Evolutionary conservation across 2,329 filamentous ascomycete genomes (phyloP), one percentile per base, ranked within the genome.

Genomic region (Cadophora luteo-olivacea): DNA sequence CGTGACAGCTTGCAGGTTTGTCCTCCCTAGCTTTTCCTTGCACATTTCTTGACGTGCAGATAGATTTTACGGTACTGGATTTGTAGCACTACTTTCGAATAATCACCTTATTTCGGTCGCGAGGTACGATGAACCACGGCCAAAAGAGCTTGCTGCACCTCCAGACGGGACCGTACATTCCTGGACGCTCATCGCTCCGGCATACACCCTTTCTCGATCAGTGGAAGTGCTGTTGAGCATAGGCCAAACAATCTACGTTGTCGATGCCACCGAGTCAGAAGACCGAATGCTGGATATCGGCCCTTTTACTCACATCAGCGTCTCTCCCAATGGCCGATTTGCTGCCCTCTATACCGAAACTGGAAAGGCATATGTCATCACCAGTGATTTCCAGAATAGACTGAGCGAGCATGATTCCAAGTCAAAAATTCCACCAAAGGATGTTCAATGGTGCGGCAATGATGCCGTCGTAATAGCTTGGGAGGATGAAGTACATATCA

Each of bases 401-500:
- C 84, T 97, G 70, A 95, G 94, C 77, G 94, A 98, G 80, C 95
- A 98, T 77, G 90, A 97, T 76, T 95, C 94, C 0, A 90, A 90
- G 73, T 94, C 93, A 11, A 91, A 91, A 78, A 97, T 93, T 5
- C 86, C 91, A 1, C 96, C 96, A 3, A 91, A 93, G 75, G 93
- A 96, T 72, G 86, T 99, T 70, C 91, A 96, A 75, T 99, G 96
- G 96, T 99, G 96, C 79, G 96, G 96, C 5, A 95, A 96, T 75
- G 95, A 98, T 79, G 93, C 94, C 16, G 92, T 96, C 3, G 88
- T 97, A 33, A 89, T 99, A 75, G 94, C 94, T 0, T 99, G 96
- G 96, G 96, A 98, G 77, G 96, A 99, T 77, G 96, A 99, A 79
- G 91, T 99, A 4, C 96, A 97, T 77, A 86, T 99, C 33, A 91